phyloP scores from a whole-genome alignment of 257 asterid species.

The Schizonepeta tenuifolia region DNA sequence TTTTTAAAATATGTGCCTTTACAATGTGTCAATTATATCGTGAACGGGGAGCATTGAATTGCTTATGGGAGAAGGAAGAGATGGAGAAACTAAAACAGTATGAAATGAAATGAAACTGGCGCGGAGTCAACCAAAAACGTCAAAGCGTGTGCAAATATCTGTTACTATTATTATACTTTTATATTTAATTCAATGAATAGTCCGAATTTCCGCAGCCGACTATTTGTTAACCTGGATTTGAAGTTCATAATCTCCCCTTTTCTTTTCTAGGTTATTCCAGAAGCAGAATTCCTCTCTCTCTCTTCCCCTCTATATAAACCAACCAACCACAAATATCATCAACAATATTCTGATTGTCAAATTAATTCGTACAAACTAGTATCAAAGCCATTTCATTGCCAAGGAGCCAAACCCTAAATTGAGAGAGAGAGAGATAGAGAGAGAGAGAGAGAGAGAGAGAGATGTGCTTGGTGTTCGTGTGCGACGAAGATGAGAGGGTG shows the following conservation, averaged over 20 bases:
- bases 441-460: conserved; percentile 9
- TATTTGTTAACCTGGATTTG: too few relatives aligned
- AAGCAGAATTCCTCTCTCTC: conserved; percentile 22
- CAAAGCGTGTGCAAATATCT: conserved; percentile 30
- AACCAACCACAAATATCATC: not conserved
- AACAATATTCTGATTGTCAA: not conserved
- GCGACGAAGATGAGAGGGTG: conserved; percentile 86
- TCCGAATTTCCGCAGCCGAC: too few relatives aligned
- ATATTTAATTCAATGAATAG: not conserved
- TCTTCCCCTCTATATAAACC: conserved; percentile 22
- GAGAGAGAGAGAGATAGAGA: conserved; percentile 28
- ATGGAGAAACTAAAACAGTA: not conserved
- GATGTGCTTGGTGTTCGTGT: conserved; percentile 85
- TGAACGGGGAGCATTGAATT: too few relatives aligned
- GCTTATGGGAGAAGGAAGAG: conserved; percentile 3
- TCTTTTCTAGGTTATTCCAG: conserved; percentile 42
- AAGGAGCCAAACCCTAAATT: not conserved
- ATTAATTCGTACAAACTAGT: not conserved
- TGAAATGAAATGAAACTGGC: not conserved
- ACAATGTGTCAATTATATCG: too few relatives aligned
- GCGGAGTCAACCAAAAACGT: conserved; percentile 7
- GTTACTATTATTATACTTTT: too few relatives aligned
- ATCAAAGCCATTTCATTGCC: not conserved
- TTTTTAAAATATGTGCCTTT: too few relatives aligned
- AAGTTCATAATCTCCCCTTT: not conserved